A percentile compares a stretch with the other conserved stretches of the same genome.
These are phyloP conservation scores for Perkinsus olseni DNA, from an alignment of 169 alveolate species.

Conservation along the genomic window DNA sequence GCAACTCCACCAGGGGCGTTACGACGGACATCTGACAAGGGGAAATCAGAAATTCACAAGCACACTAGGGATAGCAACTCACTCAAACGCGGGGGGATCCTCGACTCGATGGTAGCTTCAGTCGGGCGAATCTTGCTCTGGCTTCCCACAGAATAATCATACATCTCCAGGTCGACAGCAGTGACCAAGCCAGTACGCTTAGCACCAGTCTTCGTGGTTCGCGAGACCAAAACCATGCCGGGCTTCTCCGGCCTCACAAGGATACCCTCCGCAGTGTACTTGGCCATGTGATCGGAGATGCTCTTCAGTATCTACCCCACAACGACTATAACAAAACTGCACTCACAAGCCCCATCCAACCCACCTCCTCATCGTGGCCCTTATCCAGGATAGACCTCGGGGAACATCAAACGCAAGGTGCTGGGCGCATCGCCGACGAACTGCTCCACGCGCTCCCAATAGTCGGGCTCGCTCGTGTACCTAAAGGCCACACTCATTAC, in stretches of 20 bases:
- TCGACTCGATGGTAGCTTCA: not conserved
- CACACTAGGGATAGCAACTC: conserved; percentile 18
- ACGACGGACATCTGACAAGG: not conserved
- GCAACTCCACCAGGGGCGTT: conserved; percentile 18
- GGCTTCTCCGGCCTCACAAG: conserved; percentile 10
- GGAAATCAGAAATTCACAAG: not conserved
- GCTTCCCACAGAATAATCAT: conserved; percentile 16
- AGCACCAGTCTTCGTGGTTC: conserved; percentile 19
- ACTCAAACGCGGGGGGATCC: conserved; percentile 6
- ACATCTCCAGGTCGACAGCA: conserved; percentile 24
- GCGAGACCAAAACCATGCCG: conserved; percentile 8
- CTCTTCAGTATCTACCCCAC: conserved; percentile 13
- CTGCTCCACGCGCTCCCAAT: conserved; percentile 20
- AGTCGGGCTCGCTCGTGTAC: conserved; percentile 20
- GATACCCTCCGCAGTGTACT: not conserved
- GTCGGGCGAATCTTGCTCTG: not conserved
- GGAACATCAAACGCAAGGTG: conserved; percentile 25
- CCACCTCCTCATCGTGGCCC: conserved; percentile 18
- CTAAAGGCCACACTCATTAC: not conserved
- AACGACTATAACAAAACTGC: not conserved
- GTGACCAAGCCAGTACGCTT: conserved; percentile 21
- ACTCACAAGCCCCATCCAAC: not conserved
- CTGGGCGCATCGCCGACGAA: conserved; percentile 24
- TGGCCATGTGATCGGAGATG: conserved; percentile 4
- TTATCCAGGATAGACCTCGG: conserved; percentile 18